phyloP scores from a whole-genome alignment of 2,329 filamentous ascomycete species.

The Colletotrichum euphorbiae region DNA sequence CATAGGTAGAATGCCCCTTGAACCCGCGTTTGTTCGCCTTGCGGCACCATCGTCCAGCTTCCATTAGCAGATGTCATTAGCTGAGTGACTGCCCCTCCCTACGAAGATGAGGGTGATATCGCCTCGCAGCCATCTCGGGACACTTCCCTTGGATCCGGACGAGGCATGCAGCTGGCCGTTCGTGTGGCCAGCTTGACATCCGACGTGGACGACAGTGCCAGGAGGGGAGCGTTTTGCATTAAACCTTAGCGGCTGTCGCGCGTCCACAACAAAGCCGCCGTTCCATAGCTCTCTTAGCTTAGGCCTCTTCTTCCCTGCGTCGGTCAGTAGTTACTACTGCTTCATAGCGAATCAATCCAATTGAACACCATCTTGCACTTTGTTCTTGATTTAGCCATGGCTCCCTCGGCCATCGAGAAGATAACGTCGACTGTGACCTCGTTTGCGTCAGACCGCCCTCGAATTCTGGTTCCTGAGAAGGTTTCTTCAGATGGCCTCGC shows the following conservation, averaged over 20 bases:
- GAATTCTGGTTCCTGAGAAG: constrained; percentile 82
- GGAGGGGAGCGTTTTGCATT: constrained; percentile 23
- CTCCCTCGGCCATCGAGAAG: constrained; percentile 45
- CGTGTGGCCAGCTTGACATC: neutral
- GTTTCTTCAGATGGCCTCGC: constrained; percentile 82
- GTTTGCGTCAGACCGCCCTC: constrained; percentile 45
- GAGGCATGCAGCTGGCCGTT: constrained; percentile 1
- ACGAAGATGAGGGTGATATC: constrained; percentile 6
- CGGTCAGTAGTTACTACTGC: neutral
- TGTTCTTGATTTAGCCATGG: constrained; percentile 19
- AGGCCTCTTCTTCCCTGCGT: neutral
- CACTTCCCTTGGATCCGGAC: neutral
- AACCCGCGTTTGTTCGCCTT: constrained; percentile 6
- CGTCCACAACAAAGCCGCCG: neutral
- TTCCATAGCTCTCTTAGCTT: neutral
- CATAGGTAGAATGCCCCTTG: constrained; percentile 22
- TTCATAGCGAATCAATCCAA: neutral
- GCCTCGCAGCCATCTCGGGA: constrained; percentile 1
- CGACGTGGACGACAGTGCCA: constrained; percentile 5
- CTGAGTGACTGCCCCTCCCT: neutral
- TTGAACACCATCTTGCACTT: neutral
- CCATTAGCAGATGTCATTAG: constrained; percentile 33
- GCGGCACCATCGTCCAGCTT: neutral
- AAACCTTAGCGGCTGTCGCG: constrained; percentile 25
- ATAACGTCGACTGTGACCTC: constrained; percentile 37